Conservation (phyloP, 179 eudicot genomes). For the Sideroxylon spinosum region DNA sequence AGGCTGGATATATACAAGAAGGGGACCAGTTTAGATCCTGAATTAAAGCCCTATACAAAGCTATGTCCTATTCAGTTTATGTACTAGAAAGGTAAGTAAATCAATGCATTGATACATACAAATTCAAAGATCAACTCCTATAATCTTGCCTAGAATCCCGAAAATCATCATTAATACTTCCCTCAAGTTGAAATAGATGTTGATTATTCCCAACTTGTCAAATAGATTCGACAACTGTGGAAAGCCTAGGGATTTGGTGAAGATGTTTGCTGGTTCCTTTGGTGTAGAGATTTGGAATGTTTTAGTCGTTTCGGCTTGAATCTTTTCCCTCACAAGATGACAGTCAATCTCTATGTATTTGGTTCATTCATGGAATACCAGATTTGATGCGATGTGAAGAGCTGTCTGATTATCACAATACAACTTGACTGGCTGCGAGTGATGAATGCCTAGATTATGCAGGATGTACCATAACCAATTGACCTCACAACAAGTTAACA, state of each 20-base stretch:
- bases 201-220: neutral
- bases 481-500: neutral
- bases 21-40: too few relatives aligned
- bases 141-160: neutral
- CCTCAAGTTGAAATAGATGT: constrained; percentile 15
- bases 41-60: neutral
- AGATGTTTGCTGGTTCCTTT: neutral
- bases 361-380: too few relatives aligned
- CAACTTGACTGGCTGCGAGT: neutral
- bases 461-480: neutral
- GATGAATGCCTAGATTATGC: neutral
- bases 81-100: neutral
- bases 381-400: neutral
- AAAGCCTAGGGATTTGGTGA: neutral
- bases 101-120: neutral
- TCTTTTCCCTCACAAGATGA: constrained; percentile 4
- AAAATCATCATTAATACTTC: neutral
- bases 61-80: neutral
- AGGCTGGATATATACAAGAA: too few relatives aligned
- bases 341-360: too few relatives aligned
- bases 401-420: neutral
- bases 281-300: neutral
- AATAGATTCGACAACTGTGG: neutral
- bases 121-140: too few relatives aligned
- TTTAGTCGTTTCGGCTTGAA: neutral